Percentiles rank a stretch among this genome's conserved stretches.
phyloP scores from a whole-genome alignment of 768 basidiomycete species.

The Ephemerocybe angulata region DNA sequence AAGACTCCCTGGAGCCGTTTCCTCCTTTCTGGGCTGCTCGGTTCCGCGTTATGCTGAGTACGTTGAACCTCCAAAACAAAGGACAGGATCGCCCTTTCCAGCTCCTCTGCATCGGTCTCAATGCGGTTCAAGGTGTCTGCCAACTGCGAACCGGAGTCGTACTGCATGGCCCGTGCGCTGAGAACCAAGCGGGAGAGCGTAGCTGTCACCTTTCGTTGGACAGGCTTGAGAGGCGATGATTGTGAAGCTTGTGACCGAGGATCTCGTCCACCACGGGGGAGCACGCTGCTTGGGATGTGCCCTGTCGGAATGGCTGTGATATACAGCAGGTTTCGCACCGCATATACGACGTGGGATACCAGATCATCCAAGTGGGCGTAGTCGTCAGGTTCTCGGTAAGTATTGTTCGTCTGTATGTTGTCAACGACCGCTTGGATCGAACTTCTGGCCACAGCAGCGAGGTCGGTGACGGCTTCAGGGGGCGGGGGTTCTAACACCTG shows the following conservation, averaged over 20 bases:
- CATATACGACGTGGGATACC: constrained; percentile 58
- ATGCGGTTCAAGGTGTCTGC: constrained; percentile 66
- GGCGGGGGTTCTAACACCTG: constrained; percentile 53
- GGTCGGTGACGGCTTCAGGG: constrained; percentile 55
- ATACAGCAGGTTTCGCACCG: constrained; percentile 78
- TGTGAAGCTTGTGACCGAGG: constrained; percentile 39
- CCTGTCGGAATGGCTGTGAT: constrained; percentile 55
- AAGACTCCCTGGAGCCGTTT: constrained; percentile 65
- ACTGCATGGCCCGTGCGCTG: constrained; percentile 85
- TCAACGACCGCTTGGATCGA: constrained; percentile 63
- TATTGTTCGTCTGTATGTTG: constrained; percentile 47
- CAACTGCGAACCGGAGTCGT: constrained; percentile 63
- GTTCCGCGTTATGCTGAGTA: constrained; percentile 34
- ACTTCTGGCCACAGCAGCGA: constrained; percentile 54
- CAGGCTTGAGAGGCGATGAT: constrained; percentile 67
- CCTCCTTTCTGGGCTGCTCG: constrained; percentile 27
- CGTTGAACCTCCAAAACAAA: constrained; percentile 72
- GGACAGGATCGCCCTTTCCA: constrained; percentile 64
- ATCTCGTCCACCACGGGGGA: constrained; percentile 49
- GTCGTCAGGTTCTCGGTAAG: constrained; percentile 49
- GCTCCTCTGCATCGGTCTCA: constrained; percentile 70
- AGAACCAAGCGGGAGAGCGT: constrained; percentile 87
- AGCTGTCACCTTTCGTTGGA: constrained; percentile 82
- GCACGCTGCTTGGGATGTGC: constrained; percentile 55
- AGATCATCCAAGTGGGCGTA: constrained; percentile 58